A percentile compares a stretch with the other conserved stretches of the same genome.
These are phyloP conservation scores for Pleoardoris graminearum DNA, from an alignment of 2,329 filamentous ascomycete species.

Conservation along the genomic window DNA sequence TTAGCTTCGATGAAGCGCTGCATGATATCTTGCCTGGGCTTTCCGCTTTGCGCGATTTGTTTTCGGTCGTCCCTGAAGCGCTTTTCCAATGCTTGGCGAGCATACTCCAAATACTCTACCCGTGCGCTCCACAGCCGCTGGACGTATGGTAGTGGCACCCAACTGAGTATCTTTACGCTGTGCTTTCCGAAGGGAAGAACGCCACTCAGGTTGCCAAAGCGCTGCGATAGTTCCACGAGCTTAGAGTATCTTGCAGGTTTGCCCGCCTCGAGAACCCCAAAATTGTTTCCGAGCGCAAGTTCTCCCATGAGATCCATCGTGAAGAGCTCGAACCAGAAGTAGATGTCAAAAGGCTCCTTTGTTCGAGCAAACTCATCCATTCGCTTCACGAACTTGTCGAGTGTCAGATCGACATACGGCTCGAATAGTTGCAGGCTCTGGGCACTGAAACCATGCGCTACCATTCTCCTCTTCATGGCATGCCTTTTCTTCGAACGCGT, in stretches of 20 bases:
- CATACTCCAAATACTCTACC: constrained; percentile 20
- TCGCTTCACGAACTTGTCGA: constrained; percentile 16
- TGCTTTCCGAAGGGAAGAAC: constrained; percentile 18
- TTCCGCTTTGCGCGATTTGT: constrained; percentile 12
- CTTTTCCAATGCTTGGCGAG: constrained; percentile 14
- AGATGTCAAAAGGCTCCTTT: constrained; percentile 17
- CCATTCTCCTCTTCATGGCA: constrained; percentile 20
- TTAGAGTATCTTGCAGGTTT: constrained; percentile 17
- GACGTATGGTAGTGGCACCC: constrained; percentile 16
- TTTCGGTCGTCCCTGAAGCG: constrained; percentile 14
- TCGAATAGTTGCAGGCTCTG: constrained; percentile 19
- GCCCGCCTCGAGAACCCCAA: constrained; percentile 17
- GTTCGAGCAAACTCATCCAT: constrained; percentile 18
- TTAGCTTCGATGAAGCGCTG: constrained; percentile 20
- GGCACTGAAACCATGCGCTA: constrained; percentile 18
- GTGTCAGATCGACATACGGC: constrained; percentile 16
- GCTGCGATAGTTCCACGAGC: constrained; percentile 19
- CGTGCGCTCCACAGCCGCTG: constrained; percentile 15
- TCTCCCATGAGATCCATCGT: constrained; percentile 25
- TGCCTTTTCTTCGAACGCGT: constrained; percentile 22
- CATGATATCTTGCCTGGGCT: constrained; percentile 21
- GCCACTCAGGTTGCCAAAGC: constrained; percentile 15
- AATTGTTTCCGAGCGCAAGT: constrained; percentile 16
- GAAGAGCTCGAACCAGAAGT: constrained; percentile 24
- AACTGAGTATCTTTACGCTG: constrained; percentile 16